Conservation (phyloP, 805 yeast species). For the Kodamaea kaohsiungensis region DNA sequence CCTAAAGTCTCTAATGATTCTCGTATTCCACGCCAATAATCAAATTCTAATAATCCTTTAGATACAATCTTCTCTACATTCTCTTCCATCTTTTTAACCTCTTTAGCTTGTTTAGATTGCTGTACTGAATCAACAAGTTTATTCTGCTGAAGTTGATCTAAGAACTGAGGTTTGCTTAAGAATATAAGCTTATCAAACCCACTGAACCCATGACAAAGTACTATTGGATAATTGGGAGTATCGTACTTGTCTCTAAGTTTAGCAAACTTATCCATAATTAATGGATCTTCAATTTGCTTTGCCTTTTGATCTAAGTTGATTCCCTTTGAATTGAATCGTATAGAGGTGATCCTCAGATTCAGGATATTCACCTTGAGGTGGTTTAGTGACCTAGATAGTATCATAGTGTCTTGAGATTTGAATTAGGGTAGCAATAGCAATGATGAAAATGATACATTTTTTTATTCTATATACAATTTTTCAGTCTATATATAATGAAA, state of each 20-base stretch:
- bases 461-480: not conserved
- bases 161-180: slow-evolving; percentile 18
- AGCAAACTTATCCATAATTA: slow-evolving; percentile 32
- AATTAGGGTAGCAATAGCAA: not conserved
- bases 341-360: not conserved
- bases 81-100: slow-evolving; percentile 14
- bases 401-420: not conserved
- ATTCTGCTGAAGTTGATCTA: slow-evolving; percentile 11
- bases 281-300: slow-evolving; percentile 11
- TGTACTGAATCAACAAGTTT: not conserved
- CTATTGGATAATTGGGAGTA: slow-evolving; percentile 71
- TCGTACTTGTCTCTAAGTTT: slow-evolving; percentile 41
- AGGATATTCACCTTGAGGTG: not conserved
- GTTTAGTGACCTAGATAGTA: not conserved
- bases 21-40: slow-evolving; percentile 83
- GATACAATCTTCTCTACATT: slow-evolving; percentile 6
- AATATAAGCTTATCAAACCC: slow-evolving; percentile 63
- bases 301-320: slow-evolving; percentile 1
- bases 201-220: slow-evolving; percentile 82
- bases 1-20: slow-evolving; percentile 62
- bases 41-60: slow-evolving; percentile 33
- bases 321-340: not conserved
- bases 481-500: too few relatives aligned
- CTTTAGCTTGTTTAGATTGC: slow-evolving; percentile 9
- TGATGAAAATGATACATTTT: not conserved